phyloP scores from a whole-genome alignment of 495 filamentous ascomycete species.

The Podospora bellae-mahoneyi region DNA sequence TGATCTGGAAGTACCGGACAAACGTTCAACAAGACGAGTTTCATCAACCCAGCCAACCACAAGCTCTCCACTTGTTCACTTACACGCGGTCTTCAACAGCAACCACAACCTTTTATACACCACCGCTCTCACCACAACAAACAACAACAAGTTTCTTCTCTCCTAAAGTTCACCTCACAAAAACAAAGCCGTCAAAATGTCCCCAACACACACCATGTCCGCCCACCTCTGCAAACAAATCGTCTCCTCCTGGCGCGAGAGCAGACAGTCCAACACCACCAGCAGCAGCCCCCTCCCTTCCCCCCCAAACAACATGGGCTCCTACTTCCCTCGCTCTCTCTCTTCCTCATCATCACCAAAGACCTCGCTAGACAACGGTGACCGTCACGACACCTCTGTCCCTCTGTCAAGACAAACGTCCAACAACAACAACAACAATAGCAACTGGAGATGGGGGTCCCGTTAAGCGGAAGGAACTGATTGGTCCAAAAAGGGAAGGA shows the following conservation, averaged over 20 bases:
- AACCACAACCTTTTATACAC: not conserved
- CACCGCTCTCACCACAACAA: no score
- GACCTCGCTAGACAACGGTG: slow-evolving; percentile 41
- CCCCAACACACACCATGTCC: slow-evolving; percentile 52
- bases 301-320: slow-evolving; percentile 20
- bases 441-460: slow-evolving; percentile 26
- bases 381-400: slow-evolving; percentile 26
- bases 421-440: slow-evolving; percentile 6
- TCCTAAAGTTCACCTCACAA: not conserved
- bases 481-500: not conserved
- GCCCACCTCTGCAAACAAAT: slow-evolving; percentile 53
- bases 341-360: slow-evolving; percentile 39
- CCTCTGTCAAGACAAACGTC: slow-evolving; percentile 12
- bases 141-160: not conserved
- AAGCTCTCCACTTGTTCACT: not conserved
- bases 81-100: slow-evolving; percentile 6
- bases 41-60: not conserved
- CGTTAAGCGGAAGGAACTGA: slow-evolving; percentile 17
- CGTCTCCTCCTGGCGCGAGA: slow-evolving; percentile 45
- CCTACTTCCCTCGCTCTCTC: slow-evolving; percentile 38
- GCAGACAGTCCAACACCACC: slow-evolving; percentile 36
- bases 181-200: slow-evolving; percentile 33
- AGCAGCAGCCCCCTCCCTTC: slow-evolving; percentile 30
- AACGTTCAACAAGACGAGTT: no score
- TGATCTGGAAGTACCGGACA: not conserved